Percentiles rank a stretch among this genome's conserved stretches.
Conservation (phyloP, 345 rosid genomes). For the Citrus unshiu region DNA sequence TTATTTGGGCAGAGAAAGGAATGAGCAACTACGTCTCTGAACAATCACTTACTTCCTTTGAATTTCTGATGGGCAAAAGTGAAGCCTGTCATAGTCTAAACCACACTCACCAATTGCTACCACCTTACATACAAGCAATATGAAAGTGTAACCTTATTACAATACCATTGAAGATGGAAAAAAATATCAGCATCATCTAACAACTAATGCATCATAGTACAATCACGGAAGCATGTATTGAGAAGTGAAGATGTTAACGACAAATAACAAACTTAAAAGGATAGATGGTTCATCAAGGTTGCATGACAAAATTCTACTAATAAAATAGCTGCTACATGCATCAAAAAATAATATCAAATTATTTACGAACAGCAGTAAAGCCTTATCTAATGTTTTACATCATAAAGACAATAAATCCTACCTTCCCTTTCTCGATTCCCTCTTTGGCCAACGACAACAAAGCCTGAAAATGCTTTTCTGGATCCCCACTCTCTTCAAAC, state of each 20-base stretch:
- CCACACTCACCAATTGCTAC: slow-evolving; percentile 99
- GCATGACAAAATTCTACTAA: neutral
- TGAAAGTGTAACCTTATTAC: neutral
- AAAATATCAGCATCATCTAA: neutral
- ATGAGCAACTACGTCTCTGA: slow-evolving; percentile 2
- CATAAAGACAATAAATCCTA: slow-evolving; percentile 13
- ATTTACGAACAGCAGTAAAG: neutral
- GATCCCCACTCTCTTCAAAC: slow-evolving; percentile 86
- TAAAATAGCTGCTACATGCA: neutral
- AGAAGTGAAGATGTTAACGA: neutral
- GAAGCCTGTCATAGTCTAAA: slow-evolving; percentile 96
- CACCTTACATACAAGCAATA: slow-evolving; percentile 42
- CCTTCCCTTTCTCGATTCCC: slow-evolving; percentile 93
- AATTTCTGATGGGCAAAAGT: slow-evolving; percentile 71
- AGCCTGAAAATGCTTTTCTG: slow-evolving; percentile 80
- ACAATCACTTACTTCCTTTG: slow-evolving; percentile 70
- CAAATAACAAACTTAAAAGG: neutral
- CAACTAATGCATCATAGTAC: neutral
- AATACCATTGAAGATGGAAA: neutral
- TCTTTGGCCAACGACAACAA: slow-evolving; percentile 74
- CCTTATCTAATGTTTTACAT: neutral
- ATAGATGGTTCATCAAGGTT: neutral
- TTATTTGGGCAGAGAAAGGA: neutral
- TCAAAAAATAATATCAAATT: neutral
- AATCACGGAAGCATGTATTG: neutral